Conservation (phyloP, 805 yeast genomes). For the Suhomyces kilbournensis region DNA sequence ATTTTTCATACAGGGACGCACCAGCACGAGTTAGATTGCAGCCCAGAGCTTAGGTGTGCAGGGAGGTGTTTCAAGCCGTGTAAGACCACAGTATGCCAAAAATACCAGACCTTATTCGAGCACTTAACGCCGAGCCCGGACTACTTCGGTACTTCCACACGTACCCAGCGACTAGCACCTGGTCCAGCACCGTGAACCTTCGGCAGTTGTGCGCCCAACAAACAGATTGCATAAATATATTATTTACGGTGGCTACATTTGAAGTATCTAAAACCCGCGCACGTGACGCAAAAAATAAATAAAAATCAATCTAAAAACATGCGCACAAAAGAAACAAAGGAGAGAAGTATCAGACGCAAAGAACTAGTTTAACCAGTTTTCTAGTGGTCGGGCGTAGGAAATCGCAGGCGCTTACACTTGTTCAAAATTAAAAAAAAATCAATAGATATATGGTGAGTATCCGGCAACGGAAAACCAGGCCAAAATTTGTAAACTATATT, state of each 20-base stretch:
- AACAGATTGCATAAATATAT: neutral
- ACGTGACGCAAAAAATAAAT: neutral
- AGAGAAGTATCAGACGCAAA: conserved; percentile 3
- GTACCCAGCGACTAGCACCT: neutral
- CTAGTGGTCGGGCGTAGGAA: conserved; percentile 1
- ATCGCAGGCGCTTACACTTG: neutral
- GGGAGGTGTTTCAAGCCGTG: conserved; percentile 1
- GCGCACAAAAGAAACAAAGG: conserved; percentile 5
- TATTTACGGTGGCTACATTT: neutral
- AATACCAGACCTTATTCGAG: neutral
- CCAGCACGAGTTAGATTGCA: neutral
- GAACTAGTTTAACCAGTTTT: conserved; percentile 4
- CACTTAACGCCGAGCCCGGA: neutral
- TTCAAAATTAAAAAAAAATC: neutral
- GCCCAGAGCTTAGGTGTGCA: neutral
- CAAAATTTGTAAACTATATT: neutral
- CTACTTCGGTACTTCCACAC: neutral
- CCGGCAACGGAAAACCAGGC: neutral
- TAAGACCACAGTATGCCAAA: conserved; percentile 1
- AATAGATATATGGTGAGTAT: neutral
- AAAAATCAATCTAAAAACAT: conserved; percentile 1
- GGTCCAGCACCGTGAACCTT: neutral
- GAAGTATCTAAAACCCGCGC: neutral
- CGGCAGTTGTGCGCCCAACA: neutral
- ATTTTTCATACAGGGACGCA: neutral